Base-by-base conservation (phyloP, 768 basidiomycete species). In the Suillus plorans region DNA sequence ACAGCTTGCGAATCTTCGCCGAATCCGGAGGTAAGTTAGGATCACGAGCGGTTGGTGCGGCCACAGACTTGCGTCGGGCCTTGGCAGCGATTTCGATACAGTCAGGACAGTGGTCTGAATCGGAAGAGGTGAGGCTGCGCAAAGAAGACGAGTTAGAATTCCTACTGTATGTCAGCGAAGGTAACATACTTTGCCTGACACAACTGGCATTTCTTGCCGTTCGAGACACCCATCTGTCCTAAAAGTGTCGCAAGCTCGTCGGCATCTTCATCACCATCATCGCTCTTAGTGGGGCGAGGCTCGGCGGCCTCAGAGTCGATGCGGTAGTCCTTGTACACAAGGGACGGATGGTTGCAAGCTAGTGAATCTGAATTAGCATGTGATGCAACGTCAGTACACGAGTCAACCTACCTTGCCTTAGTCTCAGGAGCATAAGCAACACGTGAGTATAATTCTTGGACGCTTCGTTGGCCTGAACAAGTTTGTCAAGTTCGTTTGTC, bases 301-400 rank as follows among this genome's bases (percentile, higher is more conserved):
- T 93, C 90, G 7, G 95, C 79, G 0, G 92, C 95, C 57, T 92
- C 93, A 25, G 82, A 77, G 71, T 96, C 95, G 16, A 80, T 76
- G 74, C 81, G 82, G 77, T 89, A 89, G 74, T 91, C 90, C 66
- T 90, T 88, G 4, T 89, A 85, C 16, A 97, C 89, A 12, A 97
- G 84, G 0, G 85, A 81, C 0, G 95, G 95, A 71, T 97, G 96
- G 69, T 94, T 91, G 73, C 95, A 98, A 0, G 95, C 95, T 97
- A 63, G 28, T 41, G 57, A 55, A 41, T 66, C 8, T 31, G 61
- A 25, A 22, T 65, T 45, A 64, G 41, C 16, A 36, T 14, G 7
- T 53, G 37, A 61, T 45, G n/a, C 59, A 34, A 63, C 57, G 37
- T 22, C 10, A 47, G 28, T 18, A 16, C 28, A 39, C n/a, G 25